phyloP scores from a whole-genome alignment of 2,329 filamentous ascomycete genomes.

The Pyrenophora graminea region DNA sequence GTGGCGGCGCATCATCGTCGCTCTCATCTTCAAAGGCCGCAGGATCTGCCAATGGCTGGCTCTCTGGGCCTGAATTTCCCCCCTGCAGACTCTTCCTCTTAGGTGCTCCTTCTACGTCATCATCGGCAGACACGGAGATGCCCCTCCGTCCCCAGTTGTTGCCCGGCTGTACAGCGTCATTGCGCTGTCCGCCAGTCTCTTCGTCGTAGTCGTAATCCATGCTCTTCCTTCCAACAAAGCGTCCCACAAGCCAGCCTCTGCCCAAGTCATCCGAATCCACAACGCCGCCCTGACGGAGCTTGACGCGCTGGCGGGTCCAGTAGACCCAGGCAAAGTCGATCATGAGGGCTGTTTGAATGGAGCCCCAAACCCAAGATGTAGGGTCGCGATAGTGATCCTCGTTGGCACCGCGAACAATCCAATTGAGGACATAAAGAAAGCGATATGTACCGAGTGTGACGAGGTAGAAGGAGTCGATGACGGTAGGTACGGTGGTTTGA shows the following conservation, averaged over 20 bases:
- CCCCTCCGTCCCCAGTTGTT: constrained; percentile 63
- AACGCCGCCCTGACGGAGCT: constrained; percentile 83
- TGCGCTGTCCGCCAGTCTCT: constrained; percentile 57
- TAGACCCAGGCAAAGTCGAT: constrained; percentile 97
- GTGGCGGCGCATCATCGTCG: constrained; percentile 46
- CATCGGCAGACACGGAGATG: constrained; percentile 64
- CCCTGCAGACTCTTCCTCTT: constrained; percentile 23
- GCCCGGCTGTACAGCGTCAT: constrained; percentile 24
- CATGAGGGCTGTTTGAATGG: constrained; percentile 88
- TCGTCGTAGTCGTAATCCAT: constrained; percentile 58
- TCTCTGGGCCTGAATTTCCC: constrained; percentile 35
- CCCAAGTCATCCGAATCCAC: constrained; percentile 88
- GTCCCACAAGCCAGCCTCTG: constrained; percentile 80
- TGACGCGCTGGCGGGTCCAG: constrained; percentile 89
- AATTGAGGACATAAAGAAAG: constrained; percentile 87
- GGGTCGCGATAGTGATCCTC: constrained; percentile 64
- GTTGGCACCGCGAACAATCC: constrained; percentile 73
- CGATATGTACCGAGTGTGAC: constrained; percentile 85
- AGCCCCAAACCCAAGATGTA: constrained; percentile 80
- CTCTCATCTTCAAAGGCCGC: constrained; percentile 54
- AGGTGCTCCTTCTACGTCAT: constrained; percentile 49
- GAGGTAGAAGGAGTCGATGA: constrained; percentile 96
- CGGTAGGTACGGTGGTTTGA: constrained; percentile 92
- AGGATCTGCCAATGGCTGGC: constrained; percentile 51
- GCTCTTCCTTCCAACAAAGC: constrained; percentile 69